A percentile compares a stretch with the other conserved stretches of the same genome.
These are phyloP conservation scores for Fusarium sp. DNA, from an alignment of 2,329 filamentous ascomycete species.

Conservation along the genomic window DNA sequence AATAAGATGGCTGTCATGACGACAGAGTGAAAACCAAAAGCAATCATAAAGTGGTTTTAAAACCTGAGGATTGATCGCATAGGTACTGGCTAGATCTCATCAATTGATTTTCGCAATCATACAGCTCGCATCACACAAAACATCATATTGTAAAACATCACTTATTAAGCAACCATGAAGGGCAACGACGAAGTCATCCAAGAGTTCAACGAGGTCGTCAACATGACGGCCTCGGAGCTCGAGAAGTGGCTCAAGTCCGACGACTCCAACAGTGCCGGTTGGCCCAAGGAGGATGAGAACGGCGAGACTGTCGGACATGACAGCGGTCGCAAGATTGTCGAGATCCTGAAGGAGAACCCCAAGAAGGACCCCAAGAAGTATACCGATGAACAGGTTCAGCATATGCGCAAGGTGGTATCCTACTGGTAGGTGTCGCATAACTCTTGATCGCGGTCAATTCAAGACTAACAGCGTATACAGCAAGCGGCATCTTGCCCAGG, in stretches of 20 bases:
- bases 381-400: constrained; percentile 67
- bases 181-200: constrained; percentile 55
- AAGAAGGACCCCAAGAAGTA: constrained; percentile 70
- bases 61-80: neutral
- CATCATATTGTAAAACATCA: neutral
- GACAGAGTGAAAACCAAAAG: constrained; percentile 34
- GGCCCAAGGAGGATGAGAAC: constrained; percentile 69
- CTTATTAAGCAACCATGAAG: constrained; percentile 43
- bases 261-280: constrained; percentile 72
- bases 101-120: constrained; percentile 6
- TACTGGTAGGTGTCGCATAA: constrained; percentile 62
- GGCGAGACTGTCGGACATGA: constrained; percentile 76
- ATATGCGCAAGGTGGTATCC: constrained; percentile 75
- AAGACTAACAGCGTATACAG: constrained; percentile 33
- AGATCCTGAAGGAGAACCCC: constrained; percentile 74
- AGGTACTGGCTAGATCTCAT: neutral
- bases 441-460: neutral
- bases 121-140: neutral
- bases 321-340: constrained; percentile 74
- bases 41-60: constrained; percentile 23
- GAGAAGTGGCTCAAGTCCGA: constrained; percentile 72
- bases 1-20: constrained; percentile 34
- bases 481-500: constrained; percentile 77
- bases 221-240: constrained; percentile 74
- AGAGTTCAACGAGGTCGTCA: constrained; percentile 77